Evolutionary conservation across 2,329 filamentous ascomycete genomes (phyloP).

Genomic region (Neofusicoccum parvum): DNA sequence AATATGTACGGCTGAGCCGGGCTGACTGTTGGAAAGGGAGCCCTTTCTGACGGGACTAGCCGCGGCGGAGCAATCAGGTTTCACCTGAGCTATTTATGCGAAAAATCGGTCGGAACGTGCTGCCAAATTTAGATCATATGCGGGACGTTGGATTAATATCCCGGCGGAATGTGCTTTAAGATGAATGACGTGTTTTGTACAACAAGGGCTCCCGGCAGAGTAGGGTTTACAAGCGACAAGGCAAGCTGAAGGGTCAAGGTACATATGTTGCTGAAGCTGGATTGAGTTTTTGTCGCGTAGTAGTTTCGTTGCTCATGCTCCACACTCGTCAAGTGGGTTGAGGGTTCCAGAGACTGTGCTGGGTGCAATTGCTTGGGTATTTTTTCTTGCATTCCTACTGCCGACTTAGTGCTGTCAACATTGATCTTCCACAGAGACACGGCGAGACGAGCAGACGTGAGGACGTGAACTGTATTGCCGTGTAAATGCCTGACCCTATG

Average conservation of each 20-base stretch:
- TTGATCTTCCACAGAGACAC: background rate
- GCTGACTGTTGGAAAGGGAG: too few relatives aligned
- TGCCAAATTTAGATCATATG: background rate
- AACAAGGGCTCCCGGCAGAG: background rate
- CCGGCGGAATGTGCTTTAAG: background rate
- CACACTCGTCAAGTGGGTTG: background rate
- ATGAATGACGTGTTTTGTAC: background rate
- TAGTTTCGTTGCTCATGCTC: background rate
- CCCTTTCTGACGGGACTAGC: background rate
- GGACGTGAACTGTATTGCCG: slow-evolving; percentile 23
- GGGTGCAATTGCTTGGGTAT: slow-evolving; percentile 3
- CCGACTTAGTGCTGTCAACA: slow-evolving; percentile 1
- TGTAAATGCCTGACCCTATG: slow-evolving; percentile 22
- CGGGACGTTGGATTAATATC: background rate
- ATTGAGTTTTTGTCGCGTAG: background rate
- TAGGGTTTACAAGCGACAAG: background rate
- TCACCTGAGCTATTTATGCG: background rate
- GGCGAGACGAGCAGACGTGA: slow-evolving; percentile 13
- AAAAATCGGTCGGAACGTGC: background rate
- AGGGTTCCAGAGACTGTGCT: background rate
- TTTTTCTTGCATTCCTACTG: slow-evolving; percentile 4
- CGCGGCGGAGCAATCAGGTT: background rate
- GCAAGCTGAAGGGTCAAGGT: background rate
- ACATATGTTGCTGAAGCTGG: background rate
- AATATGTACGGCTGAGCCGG: background rate